These are phyloP conservation scores for Cucurbita pepo DNA, from an alignment of 306 rosid genomes.

Conservation along the genomic window DNA sequence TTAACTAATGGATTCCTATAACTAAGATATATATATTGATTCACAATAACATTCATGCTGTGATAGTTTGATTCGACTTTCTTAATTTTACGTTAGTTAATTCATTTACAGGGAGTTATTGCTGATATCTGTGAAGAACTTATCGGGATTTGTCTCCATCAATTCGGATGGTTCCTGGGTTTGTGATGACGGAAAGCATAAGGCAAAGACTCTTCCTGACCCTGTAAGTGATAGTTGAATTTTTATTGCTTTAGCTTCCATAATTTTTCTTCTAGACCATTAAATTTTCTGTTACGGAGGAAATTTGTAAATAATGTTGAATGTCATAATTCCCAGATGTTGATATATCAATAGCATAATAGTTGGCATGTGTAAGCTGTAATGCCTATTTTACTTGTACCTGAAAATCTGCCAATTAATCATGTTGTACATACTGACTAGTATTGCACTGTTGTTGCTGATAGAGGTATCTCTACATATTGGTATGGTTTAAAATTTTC, in stretches of 20 bases:
- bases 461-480: background rate
- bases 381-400: background rate
- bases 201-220: constrained; percentile 38
- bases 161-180: constrained; percentile 53
- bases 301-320: background rate
- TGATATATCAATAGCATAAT: background rate
- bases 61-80: background rate
- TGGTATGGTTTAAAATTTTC: background rate
- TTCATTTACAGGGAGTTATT: constrained; percentile 33
- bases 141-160: constrained; percentile 46
- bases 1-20: background rate
- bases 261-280: background rate
- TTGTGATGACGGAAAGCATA: constrained; percentile 35
- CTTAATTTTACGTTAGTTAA: background rate
- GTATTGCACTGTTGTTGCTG: background rate
- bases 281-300: background rate
- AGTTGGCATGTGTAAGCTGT: background rate
- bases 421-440: background rate
- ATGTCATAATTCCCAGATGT: background rate
- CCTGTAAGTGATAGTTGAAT: constrained; percentile 38
- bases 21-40: background rate
- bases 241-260: background rate
- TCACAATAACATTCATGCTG: background rate
- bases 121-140: constrained; percentile 63
- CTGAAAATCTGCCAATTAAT: background rate